Percentiles rank a stretch among this genome's conserved stretches.
Evolutionary conservation across 2,329 filamentous ascomycete species (phyloP).

Genomic region (Fusarium praegraminearum): DNA sequence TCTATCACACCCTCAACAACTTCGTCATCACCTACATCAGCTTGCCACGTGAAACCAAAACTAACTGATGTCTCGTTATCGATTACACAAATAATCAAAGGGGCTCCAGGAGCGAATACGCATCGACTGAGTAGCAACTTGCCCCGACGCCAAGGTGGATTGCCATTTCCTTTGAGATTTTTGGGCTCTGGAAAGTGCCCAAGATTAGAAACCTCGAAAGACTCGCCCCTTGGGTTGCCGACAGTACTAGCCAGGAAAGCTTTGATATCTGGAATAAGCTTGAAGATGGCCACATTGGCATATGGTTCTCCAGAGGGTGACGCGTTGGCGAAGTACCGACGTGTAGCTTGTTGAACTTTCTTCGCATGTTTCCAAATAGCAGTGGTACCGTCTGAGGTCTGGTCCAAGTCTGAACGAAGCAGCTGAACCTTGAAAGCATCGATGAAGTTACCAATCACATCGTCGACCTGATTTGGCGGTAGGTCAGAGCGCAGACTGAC

Average conservation of each 20-base stretch:
- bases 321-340: slow-evolving; percentile 6
- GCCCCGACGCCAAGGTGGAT: not conserved
- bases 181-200: not conserved
- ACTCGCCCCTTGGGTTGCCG: slow-evolving; percentile 1
- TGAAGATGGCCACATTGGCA: slow-evolving; percentile 4
- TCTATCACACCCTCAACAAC: not conserved
- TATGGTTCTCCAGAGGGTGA: not conserved
- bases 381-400: not conserved
- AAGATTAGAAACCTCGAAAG: slow-evolving; percentile 13
- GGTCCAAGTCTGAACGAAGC: not conserved
- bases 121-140: slow-evolving; percentile 10
- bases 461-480: not conserved
- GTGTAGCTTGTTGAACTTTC: slow-evolving; percentile 4
- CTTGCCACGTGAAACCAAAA: slow-evolving; percentile 14
- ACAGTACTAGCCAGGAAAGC: not conserved
- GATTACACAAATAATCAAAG: slow-evolving; percentile 3
- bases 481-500: slow-evolving; percentile 2
- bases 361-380: slow-evolving; percentile 1
- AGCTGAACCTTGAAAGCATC: slow-evolving; percentile 9
- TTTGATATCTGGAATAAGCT: not conserved
- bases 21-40: not conserved
- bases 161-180: not conserved
- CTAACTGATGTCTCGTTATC: not conserved
- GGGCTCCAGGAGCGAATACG: slow-evolving; percentile 7
- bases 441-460: slow-evolving; percentile 1